phyloP scores from a whole-genome alignment of 192 early-diverging fungal species.

The Coemansia sp. region DNA sequence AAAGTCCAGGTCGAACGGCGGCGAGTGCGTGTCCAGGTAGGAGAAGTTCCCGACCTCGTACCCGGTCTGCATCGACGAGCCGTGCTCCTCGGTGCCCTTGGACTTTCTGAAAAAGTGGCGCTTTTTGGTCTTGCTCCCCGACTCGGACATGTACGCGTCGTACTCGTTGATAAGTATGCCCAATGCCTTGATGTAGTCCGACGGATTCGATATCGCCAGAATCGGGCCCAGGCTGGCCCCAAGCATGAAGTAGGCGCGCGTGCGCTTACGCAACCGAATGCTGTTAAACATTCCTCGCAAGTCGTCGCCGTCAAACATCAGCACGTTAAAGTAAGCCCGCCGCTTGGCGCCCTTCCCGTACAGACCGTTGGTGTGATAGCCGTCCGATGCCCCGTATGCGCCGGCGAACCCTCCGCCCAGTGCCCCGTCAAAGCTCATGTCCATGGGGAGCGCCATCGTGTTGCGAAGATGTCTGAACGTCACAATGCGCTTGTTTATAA shows the following conservation, averaged over 20 bases:
- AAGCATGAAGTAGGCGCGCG: conserved; percentile 61
- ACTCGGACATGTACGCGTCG: conserved; percentile 46
- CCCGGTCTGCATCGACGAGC: conserved; percentile 17
- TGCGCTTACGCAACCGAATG: conserved; percentile 47
- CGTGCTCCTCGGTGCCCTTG: conserved; percentile 36
- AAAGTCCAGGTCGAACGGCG: conserved; percentile 66
- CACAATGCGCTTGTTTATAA: conserved; percentile 50
- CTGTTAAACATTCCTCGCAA: conserved; percentile 46
- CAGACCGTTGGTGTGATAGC: not conserved
- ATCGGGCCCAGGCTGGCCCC: conserved; percentile 63
- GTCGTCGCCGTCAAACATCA: conserved; percentile 43
- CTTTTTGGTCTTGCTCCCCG: conserved; percentile 42
- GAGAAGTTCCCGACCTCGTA: conserved; percentile 48
- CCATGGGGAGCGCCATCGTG: conserved; percentile 37
- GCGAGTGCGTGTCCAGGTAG: conserved; percentile 49
- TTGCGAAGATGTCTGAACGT: conserved; percentile 52
- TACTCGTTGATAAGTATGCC: conserved; percentile 60
- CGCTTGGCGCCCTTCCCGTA: conserved; percentile 15
- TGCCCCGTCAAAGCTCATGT: conserved; percentile 1
- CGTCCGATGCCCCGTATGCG: not conserved
- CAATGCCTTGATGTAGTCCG: conserved; percentile 63
- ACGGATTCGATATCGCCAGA: conserved; percentile 58
- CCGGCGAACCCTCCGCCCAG: not conserved
- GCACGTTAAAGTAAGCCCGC: conserved; percentile 45
- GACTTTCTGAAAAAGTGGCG: conserved; percentile 50